Percentiles rank a stretch among this genome's conserved stretches.
phyloP scores from a whole-genome alignment of 2,329 filamentous ascomycete species.

The Tolypocladium ovalisporum region DNA sequence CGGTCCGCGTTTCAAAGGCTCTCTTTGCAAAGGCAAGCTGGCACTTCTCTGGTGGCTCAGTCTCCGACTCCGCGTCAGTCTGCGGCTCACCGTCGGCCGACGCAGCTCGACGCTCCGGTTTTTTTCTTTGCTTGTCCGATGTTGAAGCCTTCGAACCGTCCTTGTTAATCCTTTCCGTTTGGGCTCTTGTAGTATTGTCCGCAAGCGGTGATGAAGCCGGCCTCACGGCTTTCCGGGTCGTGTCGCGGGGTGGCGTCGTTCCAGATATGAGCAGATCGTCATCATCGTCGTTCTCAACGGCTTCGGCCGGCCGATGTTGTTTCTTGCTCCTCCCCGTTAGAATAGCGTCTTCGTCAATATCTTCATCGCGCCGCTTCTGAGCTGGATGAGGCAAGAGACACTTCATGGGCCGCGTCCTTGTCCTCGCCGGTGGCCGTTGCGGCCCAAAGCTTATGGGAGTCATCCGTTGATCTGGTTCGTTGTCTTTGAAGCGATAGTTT shows the following conservation, averaged over 20 bases:
- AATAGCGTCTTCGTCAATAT: constrained; percentile 14
- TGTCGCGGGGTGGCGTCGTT: not conserved
- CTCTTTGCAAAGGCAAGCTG: not conserved
- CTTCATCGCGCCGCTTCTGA: constrained; percentile 6
- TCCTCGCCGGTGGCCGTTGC: constrained; percentile 1
- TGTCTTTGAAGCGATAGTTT: constrained; percentile 8
- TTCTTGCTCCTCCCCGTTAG: constrained; percentile 5
- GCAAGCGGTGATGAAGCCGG: too few species aligned
- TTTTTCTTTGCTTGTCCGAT: not conserved
- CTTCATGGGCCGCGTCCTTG: constrained; percentile 3
- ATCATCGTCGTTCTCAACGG: constrained; percentile 10
- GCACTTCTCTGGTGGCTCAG: not conserved
- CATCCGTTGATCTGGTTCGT: constrained; percentile 3
- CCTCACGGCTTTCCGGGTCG: not conserved
- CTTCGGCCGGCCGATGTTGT: not conserved
- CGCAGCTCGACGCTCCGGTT: not conserved
- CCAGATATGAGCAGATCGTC: constrained; percentile 12
- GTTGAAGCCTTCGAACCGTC: not conserved
- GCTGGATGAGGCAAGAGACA: not conserved
- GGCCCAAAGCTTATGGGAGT: not conserved
- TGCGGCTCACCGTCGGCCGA: not conserved
- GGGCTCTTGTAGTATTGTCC: not conserved
- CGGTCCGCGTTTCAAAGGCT: not conserved
- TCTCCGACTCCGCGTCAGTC: not conserved
- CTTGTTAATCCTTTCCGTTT: not conserved